These are phyloP conservation scores for Trichosporon ovoides DNA, from an alignment of 1,284 basidiomycete species.

Conservation along the genomic window DNA sequence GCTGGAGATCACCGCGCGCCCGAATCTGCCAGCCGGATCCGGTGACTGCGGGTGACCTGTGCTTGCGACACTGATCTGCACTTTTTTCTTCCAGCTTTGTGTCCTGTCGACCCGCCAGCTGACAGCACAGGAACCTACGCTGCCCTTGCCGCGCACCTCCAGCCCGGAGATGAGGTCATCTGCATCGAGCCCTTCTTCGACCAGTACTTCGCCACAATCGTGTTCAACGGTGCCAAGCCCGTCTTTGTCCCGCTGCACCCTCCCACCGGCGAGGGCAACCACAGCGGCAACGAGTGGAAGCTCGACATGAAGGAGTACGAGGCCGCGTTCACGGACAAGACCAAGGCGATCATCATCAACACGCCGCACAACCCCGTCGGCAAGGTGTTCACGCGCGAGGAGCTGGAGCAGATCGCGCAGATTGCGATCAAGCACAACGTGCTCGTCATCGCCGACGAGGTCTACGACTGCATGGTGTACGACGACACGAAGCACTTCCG, in stretches of 20 bases:
- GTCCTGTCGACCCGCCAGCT: no score
- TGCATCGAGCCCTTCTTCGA: constrained; percentile 98
- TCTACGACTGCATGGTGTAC: constrained; percentile 94
- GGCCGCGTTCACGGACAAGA: constrained; percentile 72
- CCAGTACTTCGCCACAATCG: constrained; percentile 87
- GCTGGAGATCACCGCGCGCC: not conserved
- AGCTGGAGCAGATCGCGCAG: constrained; percentile 76
- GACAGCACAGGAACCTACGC: constrained; percentile 72
- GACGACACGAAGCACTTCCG: constrained; percentile 83
- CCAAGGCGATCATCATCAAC: constrained; percentile 90
- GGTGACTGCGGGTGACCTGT: not conserved
- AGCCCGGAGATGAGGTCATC: constrained; percentile 92
- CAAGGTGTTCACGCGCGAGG: constrained; percentile 82
- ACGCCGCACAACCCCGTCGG: constrained; percentile 95
- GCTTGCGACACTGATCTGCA: no score
- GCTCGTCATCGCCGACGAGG: constrained; percentile 92
- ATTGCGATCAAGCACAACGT: constrained; percentile 89
- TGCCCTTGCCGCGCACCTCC: constrained; percentile 79
- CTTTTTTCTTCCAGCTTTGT: no score
- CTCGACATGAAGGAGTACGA: constrained; percentile 80
- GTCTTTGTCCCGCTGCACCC: constrained; percentile 94
- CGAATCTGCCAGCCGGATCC: not conserved
- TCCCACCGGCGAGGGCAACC: constrained; percentile 60
- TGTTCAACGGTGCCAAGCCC: constrained; percentile 86
- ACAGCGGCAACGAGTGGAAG: constrained; percentile 68